Conservation (phyloP, 2,329 filamentous ascomycete species). For the Diaporthe destruens region DNA sequence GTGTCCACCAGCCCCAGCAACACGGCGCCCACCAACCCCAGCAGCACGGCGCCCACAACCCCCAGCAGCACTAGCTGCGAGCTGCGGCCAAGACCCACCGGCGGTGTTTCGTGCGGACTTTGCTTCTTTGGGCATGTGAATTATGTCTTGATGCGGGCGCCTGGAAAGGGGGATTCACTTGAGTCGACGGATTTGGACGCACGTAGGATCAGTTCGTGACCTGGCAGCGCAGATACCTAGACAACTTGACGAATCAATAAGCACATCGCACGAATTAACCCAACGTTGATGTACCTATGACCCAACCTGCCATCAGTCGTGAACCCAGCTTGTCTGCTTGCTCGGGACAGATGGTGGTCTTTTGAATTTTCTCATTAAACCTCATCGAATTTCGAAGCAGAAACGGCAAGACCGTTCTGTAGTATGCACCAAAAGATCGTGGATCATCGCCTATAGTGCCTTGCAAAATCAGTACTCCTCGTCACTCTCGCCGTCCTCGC, state of each 20-base stretch:
- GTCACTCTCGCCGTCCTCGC: conserved; percentile 30
- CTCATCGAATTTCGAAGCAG: not conserved
- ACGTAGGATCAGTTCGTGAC: not conserved
- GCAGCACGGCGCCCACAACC: no score
- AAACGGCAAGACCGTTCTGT: not conserved
- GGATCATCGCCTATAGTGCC: not conserved
- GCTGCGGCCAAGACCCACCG: not conserved
- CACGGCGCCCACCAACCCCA: conserved; percentile 31
- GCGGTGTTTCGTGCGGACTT: not conserved
- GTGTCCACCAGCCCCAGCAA: conserved; percentile 36
- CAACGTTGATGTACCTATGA: not conserved
- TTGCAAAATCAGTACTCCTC: not conserved
- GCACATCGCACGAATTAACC: not conserved
- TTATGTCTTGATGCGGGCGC: not conserved
- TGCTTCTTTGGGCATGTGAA: not conserved
- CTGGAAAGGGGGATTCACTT: not conserved
- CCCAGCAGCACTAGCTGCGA: conserved; percentile 24
- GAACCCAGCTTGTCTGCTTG: not conserved
- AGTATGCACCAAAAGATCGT: not conserved
- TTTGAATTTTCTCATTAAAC: not conserved
- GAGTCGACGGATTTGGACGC: not conserved
- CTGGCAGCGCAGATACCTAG: not conserved
- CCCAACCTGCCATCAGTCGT: not conserved
- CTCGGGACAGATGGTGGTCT: not conserved
- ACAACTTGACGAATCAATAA: not conserved